Percentiles rank a stretch among this genome's conserved stretches.
These are phyloP conservation scores for Ceratobasidium sp. DNA, from an alignment of 1,284 basidiomycete species.

Conservation along the genomic window DNA sequence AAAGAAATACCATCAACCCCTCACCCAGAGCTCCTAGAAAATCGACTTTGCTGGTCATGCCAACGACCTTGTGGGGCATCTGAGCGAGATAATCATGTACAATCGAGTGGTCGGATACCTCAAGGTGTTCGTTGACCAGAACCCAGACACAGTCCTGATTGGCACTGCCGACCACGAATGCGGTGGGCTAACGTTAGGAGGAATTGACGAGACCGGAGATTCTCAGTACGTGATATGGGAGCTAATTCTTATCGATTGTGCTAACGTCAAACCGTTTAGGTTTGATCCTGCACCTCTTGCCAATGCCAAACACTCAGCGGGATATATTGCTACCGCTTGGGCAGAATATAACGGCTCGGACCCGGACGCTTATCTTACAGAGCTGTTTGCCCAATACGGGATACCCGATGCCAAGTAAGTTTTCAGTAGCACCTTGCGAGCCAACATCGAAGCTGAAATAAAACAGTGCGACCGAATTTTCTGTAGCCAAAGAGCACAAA, in stretches of 20 bases:
- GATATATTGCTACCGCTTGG: conserved; percentile 48
- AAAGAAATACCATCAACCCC: not conserved
- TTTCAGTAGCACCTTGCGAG: not conserved
- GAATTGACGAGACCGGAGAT: conserved; percentile 29
- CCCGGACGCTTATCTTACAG: conserved; percentile 32
- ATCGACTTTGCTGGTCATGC: conserved; percentile 50
- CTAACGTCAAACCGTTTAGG: not conserved
- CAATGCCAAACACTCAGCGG: conserved; percentile 50
- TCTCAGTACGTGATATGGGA: conserved; percentile 21
- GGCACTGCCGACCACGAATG: conserved; percentile 52
- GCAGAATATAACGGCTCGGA: conserved; percentile 47
- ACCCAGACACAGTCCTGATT: conserved; percentile 49
- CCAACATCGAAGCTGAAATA: not conserved
- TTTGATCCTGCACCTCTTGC: conserved; percentile 50
- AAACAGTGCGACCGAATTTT: conserved; percentile 41
- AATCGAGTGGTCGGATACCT: conserved; percentile 51
- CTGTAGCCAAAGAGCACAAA: conserved; percentile 42
- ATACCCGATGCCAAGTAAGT: conserved; percentile 47
- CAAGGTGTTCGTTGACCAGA: conserved; percentile 48
- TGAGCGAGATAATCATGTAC: conserved; percentile 48
- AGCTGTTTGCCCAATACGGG: conserved; percentile 45
- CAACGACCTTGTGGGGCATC: conserved; percentile 52
- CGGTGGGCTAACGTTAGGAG: conserved; percentile 50
- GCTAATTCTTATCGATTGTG: not conserved
- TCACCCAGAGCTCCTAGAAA: conserved; percentile 44